Percentiles rank a stretch among this genome's conserved stretches.
Conservation (phyloP, 169 alveolate genomes). For the Nephromyces sp. region DNA sequence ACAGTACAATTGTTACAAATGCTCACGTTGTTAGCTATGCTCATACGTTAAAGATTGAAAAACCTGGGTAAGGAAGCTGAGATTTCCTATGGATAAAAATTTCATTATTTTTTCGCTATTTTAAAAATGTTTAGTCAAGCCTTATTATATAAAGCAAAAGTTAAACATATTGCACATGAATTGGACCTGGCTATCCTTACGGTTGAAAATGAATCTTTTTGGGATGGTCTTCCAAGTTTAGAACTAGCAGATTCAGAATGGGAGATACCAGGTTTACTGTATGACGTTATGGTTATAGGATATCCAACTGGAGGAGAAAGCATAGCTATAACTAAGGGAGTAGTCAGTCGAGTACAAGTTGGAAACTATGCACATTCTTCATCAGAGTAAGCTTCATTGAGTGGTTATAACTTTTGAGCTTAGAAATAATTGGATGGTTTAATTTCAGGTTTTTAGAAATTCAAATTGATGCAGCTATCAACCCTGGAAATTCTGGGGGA, state of each 20-base stretch:
- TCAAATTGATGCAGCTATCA: conserved; percentile 79
- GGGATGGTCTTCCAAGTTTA: conserved; percentile 50
- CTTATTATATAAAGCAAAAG: conserved; percentile 45
- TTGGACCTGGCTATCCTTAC: conserved; percentile 65
- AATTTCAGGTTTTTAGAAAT: conserved; percentile 50
- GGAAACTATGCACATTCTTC: conserved; percentile 44
- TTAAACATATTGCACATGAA: conserved; percentile 61
- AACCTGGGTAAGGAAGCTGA: not conserved
- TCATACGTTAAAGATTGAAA: not conserved
- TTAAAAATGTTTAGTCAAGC: conserved; percentile 32
- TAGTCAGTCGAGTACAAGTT: conserved; percentile 70
- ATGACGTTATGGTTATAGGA: conserved; percentile 68
- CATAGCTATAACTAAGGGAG: conserved; percentile 71
- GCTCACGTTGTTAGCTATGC: not conserved
- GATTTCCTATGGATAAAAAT: not conserved
- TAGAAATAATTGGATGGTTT: not conserved
- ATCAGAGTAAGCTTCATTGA: conserved; percentile 16
- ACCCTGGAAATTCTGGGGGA: conserved; percentile 80
- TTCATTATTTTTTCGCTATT: not conserved
- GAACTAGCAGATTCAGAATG: conserved; percentile 53
- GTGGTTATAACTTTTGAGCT: not conserved
- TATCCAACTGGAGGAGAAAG: conserved; percentile 81
- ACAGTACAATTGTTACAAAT: not conserved
- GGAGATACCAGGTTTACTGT: conserved; percentile 56
- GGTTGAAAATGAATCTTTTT: conserved; percentile 55